These are phyloP conservation scores for Saccharata proteae DNA, from an alignment of 2,329 filamentous ascomycete genomes.

Conservation along the genomic window DNA sequence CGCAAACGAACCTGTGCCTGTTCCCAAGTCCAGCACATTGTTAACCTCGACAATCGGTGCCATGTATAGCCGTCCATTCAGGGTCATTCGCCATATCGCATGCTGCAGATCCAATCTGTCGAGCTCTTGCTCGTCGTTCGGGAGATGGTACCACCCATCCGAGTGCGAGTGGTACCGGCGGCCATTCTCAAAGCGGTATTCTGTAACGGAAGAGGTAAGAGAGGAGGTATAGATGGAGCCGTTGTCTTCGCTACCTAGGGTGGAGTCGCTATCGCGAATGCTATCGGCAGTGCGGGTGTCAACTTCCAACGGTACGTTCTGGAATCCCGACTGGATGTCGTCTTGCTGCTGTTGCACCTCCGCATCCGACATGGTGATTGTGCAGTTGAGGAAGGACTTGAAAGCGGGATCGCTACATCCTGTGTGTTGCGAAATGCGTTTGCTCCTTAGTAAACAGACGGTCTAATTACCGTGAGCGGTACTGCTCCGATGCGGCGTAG, in stretches of 20 bases:
- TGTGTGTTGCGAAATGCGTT: no score
- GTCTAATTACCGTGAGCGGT: no score
- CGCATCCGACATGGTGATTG: no score
- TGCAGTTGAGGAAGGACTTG: no score
- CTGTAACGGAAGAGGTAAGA: slow-evolving; percentile 22
- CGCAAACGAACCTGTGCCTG: no score
- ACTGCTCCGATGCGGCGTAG: no score
- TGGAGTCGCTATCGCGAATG: slow-evolving; percentile 2
- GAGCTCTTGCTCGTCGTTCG: slow-evolving; percentile 27
- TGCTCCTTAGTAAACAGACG: no score
- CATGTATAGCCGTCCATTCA: slow-evolving; percentile 23
- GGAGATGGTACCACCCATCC: slow-evolving; percentile 22
- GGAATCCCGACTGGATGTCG: no score
- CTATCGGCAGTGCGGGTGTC: no score
- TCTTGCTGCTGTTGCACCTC: no score
- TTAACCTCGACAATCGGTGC: slow-evolving; percentile 16
- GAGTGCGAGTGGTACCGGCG: slow-evolving; percentile 24
- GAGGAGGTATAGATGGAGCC: slow-evolving; percentile 15
- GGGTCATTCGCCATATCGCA: slow-evolving; percentile 24
- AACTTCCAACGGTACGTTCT: no score
- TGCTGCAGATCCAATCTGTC: slow-evolving; percentile 25
- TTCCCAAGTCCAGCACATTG: slow-evolving; percentile 18
- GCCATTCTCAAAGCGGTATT: slow-evolving; percentile 26
- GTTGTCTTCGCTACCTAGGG: not conserved
- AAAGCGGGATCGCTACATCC: no score